Base-by-base conservation (phyloP, 2,329 filamentous ascomycete species). In the Trichocomaceae sp. region DNA sequence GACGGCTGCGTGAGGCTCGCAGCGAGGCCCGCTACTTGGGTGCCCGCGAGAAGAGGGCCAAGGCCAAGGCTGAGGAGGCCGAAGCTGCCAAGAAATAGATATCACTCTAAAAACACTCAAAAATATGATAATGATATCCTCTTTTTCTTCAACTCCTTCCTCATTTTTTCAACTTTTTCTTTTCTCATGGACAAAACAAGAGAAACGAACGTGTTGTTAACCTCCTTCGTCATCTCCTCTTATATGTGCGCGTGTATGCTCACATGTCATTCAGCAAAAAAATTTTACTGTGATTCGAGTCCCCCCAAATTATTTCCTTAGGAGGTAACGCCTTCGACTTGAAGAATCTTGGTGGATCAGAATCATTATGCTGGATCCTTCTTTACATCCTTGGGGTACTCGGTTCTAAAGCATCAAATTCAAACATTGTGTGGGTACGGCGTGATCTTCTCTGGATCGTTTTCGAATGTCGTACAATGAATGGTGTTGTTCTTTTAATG, bases 11-110 rank as follows among this genome's bases (percentile, higher is more conserved):
- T 76, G 80, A 87, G 66, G 85, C 88, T 66, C 86, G 93, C 78
- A 85, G 84, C 75, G 88, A 95, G 72, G 85, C 87, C 70, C 87
- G 91, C 75, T 80, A 87, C 71, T 77, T 82, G 63, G 93, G 93
- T 78, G 82, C 82, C 71, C 85, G 90, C 75, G 91, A 95, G 83
- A 97, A 97, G 90, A 86, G 93, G 72, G 85, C 82, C 68, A 88
- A 86, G 83, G 88, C 89, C 69, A 92, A 86, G 72, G 85, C 84
- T 35, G 83, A 86, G 35, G 83, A 85, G 66, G 82, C 82, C 57
- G 79, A 81, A 61, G 74, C 74, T 59, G 71, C 78, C 63, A 82
- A 77, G 68, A 74, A 77, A 75, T 77, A 76, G 70, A 72, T 67
- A 63, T 72, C 66, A 67, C 66, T 55, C 48, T 53, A 37, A 35